Conservation (phyloP, 257 asterid species). For the Scutellaria galericulata region DNA sequence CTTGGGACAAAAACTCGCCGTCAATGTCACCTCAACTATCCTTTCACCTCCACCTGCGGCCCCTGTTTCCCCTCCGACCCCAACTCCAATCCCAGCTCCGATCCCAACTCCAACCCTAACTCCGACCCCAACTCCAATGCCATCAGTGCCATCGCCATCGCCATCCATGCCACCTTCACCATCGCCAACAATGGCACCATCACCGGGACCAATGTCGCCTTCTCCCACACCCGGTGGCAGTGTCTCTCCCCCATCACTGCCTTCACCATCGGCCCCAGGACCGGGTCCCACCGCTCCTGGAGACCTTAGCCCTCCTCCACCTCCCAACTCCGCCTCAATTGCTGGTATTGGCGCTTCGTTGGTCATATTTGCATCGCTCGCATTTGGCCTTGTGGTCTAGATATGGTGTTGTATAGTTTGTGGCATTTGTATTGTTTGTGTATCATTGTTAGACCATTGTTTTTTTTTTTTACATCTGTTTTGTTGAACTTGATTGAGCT, state of each 20-base stretch:
- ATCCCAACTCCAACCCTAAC: constrained; percentile 14
- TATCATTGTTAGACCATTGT: constrained; percentile 32
- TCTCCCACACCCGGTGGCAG: constrained; percentile 39
- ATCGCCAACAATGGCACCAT: constrained; percentile 18
- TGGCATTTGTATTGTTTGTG: constrained; percentile 27
- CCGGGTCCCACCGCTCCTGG: constrained; percentile 15
- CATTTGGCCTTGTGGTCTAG: constrained; percentile 44
- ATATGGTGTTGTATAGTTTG: constrained; percentile 24
- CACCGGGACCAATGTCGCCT: constrained; percentile 18
- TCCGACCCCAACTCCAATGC: constrained; percentile 32
- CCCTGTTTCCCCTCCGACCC: constrained; percentile 14
- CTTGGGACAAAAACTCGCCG: constrained; percentile 66
- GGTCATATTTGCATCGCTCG: constrained; percentile 34
- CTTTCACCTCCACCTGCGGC: neutral
- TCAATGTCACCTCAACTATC: constrained; percentile 50
- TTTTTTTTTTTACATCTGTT: constrained; percentile 13
- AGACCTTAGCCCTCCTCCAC: constrained; percentile 35
- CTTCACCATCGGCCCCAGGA: neutral
- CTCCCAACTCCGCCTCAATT: constrained; percentile 45
- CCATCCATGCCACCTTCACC: constrained; percentile 25
- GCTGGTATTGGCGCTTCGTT: constrained; percentile 20
- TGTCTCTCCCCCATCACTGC: constrained; percentile 30
- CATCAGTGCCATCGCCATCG: constrained; percentile 17
- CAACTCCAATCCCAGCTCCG: constrained; percentile 22
- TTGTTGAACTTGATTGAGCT: constrained; percentile 27